phyloP scores from a whole-genome alignment of 2,329 filamentous ascomycete species.

The Aspergillus transmontanensis region DNA sequence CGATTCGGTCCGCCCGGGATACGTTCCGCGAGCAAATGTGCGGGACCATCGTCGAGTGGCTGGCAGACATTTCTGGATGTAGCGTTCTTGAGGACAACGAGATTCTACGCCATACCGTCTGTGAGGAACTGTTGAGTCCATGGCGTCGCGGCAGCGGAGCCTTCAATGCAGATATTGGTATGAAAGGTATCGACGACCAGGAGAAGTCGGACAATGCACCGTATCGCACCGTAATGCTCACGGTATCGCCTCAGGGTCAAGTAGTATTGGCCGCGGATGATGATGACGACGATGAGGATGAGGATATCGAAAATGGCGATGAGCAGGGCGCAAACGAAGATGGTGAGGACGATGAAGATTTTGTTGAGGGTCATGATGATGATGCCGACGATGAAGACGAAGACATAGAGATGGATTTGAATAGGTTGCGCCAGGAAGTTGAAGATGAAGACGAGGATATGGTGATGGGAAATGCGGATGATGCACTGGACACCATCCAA shows the following conservation, averaged over 20 bases:
- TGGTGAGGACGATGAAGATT: conserved; percentile 52
- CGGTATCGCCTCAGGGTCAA: conserved; percentile 44
- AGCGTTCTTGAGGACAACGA: conserved; percentile 77
- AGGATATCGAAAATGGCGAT: conserved; percentile 36
- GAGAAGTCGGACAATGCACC: conserved; percentile 60
- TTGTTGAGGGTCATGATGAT: conserved; percentile 43
- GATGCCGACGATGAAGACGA: conserved; percentile 52
- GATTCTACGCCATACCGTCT: conserved; percentile 78
- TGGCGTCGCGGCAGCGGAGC: conserved; percentile 87
- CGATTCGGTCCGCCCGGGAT: conserved; percentile 87
- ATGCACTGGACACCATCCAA: conserved; percentile 73
- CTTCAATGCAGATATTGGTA: conserved; percentile 75
- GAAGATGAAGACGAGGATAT: conserved; percentile 50
- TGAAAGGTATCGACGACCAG: conserved; percentile 80
- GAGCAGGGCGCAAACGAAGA: conserved; percentile 47
- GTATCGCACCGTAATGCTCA: conserved; percentile 44
- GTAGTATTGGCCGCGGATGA: conserved; percentile 51
- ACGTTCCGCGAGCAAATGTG: conserved; percentile 99
- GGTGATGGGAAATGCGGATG: conserved; percentile 59
- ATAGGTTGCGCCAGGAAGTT: conserved; percentile 21
- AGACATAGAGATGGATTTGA: conserved; percentile 32
- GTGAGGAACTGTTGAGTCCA: conserved; percentile 84
- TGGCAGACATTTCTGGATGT: conserved; percentile 88
- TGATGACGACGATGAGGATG: conserved; percentile 46
- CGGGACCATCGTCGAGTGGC: conserved; percentile 95